Evolutionary conservation across 331 rosid species (phyloP).

Genomic region (Malus hybrid): DNA sequence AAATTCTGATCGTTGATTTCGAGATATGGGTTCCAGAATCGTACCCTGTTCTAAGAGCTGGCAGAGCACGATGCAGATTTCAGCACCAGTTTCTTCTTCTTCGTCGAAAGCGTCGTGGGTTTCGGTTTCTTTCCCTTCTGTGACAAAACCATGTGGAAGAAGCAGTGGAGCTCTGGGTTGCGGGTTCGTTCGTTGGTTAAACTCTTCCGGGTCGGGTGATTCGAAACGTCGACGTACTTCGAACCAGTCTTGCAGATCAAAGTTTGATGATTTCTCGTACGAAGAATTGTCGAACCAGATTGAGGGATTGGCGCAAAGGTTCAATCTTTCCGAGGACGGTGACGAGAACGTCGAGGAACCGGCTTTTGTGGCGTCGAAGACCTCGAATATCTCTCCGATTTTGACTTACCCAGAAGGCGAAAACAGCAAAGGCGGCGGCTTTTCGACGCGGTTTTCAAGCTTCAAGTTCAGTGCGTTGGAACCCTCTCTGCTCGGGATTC

Average conservation of each 20-base stretch:
- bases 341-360: slow-evolving; percentile 1
- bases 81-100: slow-evolving; percentile 7
- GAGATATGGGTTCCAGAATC: slow-evolving; percentile 38
- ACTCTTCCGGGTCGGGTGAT: slow-evolving; percentile 7
- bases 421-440: background rate
- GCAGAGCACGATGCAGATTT: slow-evolving; percentile 6
- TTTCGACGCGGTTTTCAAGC: slow-evolving; percentile 8
- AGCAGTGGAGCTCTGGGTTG: slow-evolving; percentile 7
- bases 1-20: background rate
- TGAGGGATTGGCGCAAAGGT: slow-evolving; percentile 16
- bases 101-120: slow-evolving; percentile 5
- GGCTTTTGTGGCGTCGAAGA: slow-evolving; percentile 1
- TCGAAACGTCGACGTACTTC: slow-evolving; percentile 7
- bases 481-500: slow-evolving; percentile 45
- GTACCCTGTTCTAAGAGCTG: slow-evolving; percentile 23
- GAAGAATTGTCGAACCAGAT: slow-evolving; percentile 29
- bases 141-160: slow-evolving; percentile 13
- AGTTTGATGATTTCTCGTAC: slow-evolving; percentile 29
- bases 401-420: background rate
- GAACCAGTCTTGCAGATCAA: slow-evolving; percentile 23
- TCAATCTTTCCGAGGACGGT: background rate
- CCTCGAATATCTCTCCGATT: background rate
- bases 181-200: slow-evolving; percentile 5
- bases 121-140: slow-evolving; percentile 13
- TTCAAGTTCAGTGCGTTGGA: slow-evolving; percentile 25